Conservation (phyloP, 2,329 filamentous ascomycete species). For the Trichoderma hamatum region DNA sequence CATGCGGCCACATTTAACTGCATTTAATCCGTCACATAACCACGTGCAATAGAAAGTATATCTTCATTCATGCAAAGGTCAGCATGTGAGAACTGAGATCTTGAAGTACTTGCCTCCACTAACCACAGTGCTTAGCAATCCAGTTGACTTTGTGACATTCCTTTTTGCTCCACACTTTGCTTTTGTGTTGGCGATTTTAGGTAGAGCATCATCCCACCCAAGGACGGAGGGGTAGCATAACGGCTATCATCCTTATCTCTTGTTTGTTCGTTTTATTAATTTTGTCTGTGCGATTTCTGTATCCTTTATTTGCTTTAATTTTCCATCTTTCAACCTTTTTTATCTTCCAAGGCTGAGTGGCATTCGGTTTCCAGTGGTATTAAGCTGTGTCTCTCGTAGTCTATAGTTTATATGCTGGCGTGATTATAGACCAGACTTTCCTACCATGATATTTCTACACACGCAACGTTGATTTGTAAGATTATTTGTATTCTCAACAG, state of each 20-base stretch:
- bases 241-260: not conserved
- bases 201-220: not conserved
- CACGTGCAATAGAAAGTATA: not conserved
- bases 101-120: not conserved
- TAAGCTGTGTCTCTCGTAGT: not conserved
- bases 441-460: not conserved
- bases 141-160: not conserved
- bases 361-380: not conserved
- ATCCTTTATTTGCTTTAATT: not conserved
- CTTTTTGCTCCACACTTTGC: not conserved
- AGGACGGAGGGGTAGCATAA: not conserved
- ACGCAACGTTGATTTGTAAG: not conserved
- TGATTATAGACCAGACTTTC: not conserved
- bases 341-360: not conserved
- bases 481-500: not conserved
- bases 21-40: not conserved
- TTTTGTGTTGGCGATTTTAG: not conserved
- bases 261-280: not conserved
- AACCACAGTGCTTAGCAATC: conserved; percentile 8
- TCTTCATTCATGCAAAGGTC: not conserved
- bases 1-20: not conserved
- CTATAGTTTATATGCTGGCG: not conserved
- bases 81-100: not conserved
- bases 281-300: not conserved
- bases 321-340: fast-evolving